Base-by-base conservation (phyloP, 192 early-diverging fungal species). In the Gonapodya prolifera region DNA sequence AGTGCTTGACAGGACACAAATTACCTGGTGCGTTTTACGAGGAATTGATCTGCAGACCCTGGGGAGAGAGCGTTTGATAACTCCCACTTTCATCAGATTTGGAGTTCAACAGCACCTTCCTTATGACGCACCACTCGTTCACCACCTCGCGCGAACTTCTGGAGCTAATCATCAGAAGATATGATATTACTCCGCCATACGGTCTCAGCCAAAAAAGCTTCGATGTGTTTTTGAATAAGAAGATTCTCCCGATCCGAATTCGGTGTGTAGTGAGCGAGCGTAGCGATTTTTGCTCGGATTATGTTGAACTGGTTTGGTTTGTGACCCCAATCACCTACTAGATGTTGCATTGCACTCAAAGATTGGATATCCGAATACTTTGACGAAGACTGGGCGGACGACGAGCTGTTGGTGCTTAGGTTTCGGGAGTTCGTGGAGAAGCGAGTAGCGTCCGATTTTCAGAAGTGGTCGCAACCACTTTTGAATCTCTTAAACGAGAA, bases 81-180 rank as follows among this genome's bases (percentile, higher is more conserved):
- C 23, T 61, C 45, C 23, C 8, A 0, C 32, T 0, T 1, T 75
- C 45, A 1, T 35, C 74, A 88, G 87, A 88, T 34, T 34, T 36
- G 0, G 86, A 88, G 2, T 82, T 85, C 70, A 76, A 74, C 0
- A 45, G 74, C 32, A 79, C 79, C 8, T 78, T 89, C 2, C 34
- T 89, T 8, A 30, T 89, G 33, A 89, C 88, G 2, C 88, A 89
- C 76, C 88, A 89, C 75, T 89, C 88, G 0, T 85, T 89, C 70
- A 86, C 83, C 0, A 87, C 88, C 23, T 86, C 85, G 1, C 36
- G 80, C 29, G 82, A 85, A 35, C 76, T 89, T 2, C 70, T 88
- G 75, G 82, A 87, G 69, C 76, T 78, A 0, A 76, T 88, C 33
- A 74, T 80, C 16, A 71, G 75, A 28, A 76, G 86, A 76, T 88